A percentile compares a stretch with the other conserved stretches of the same genome.
phyloP scores from a whole-genome alignment of 179 eudicot species.

The Pouteria campechiana region DNA sequence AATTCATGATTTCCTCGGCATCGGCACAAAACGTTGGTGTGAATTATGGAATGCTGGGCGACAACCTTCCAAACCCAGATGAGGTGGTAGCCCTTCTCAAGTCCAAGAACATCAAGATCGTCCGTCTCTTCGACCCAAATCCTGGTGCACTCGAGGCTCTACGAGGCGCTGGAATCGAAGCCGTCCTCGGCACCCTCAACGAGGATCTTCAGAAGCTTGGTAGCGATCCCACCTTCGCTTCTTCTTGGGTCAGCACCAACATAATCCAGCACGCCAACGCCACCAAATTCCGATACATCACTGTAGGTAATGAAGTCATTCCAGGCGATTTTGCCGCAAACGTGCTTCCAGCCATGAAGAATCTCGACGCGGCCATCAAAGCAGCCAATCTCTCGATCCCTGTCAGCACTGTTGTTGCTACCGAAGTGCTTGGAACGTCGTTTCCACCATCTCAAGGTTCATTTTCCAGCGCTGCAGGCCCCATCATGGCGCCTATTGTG shows the following conservation, averaged over 20 bases:
- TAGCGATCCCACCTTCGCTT: not conserved
- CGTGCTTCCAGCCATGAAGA: not conserved
- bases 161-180: not conserved
- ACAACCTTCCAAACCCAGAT: conserved; percentile 14
- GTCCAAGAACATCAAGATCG: not conserved
- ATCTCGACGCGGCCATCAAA: not conserved
- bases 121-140: conserved; percentile 3
- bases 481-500: not conserved
- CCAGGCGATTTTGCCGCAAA: not conserved
- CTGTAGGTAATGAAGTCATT: conserved; percentile 2
- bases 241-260: not conserved
- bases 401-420: not conserved
- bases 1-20: too few species aligned
- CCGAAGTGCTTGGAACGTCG: not conserved
- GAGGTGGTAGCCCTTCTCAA: conserved; percentile 3
- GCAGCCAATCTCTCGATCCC: not conserved
- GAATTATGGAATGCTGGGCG: conserved; percentile 12
- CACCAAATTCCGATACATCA: not conserved
- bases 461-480: not conserved
- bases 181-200: conserved; percentile 2
- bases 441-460: conserved; percentile 3
- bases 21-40: too few species aligned
- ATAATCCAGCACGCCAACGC: not conserved
- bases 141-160: not conserved
- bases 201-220: not conserved